A percentile compares a stretch with the other conserved stretches of the same genome.
These are phyloP conservation scores for Chlorella ohadii DNA, from an alignment of 139 green algal genomes.

Conservation along the genomic window DNA sequence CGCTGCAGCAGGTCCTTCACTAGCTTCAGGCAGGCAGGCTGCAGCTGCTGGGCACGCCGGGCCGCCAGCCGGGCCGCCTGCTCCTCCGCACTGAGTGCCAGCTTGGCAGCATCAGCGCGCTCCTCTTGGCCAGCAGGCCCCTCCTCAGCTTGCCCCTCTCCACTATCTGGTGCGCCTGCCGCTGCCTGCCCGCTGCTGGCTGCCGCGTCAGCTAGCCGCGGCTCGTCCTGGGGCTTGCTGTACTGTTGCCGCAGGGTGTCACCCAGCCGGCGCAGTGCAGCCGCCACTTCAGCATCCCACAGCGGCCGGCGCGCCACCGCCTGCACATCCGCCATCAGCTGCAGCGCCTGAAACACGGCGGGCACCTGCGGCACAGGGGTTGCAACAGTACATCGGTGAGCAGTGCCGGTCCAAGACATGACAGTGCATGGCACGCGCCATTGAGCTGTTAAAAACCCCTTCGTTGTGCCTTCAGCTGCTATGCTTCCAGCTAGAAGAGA, in stretches of 20 bases:
- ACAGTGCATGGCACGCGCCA: no score
- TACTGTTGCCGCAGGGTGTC: constrained; percentile 19
- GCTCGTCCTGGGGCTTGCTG: constrained; percentile 2
- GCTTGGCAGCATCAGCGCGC: constrained; percentile 5
- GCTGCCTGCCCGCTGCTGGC: not conserved
- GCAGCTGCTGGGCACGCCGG: constrained; percentile 12
- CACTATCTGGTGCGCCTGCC: not conserved
- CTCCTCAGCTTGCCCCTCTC: not conserved
- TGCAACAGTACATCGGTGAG: not conserved
- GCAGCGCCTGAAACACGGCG: constrained; percentile 6
- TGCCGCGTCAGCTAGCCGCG: not conserved
- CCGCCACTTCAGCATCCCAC: constrained; percentile 6
- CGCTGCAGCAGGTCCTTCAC: constrained; percentile 39
- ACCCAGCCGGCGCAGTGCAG: constrained; percentile 10
- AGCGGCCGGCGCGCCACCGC: constrained; percentile 2
- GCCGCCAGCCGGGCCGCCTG: constrained; percentile 25
- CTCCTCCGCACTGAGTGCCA: not conserved
- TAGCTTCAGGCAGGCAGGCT: constrained; percentile 39
- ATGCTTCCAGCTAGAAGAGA: not conserved
- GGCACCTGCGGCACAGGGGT: constrained; percentile 14
- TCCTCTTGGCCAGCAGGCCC: not conserved
- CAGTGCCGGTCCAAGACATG: no score
- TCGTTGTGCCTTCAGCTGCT: no score
- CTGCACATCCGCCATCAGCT: constrained; percentile 35
- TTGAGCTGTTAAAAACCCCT: no score